Evolutionary conservation across 306 rosid species (phyloP).

Genomic region (Cercis canadensis): DNA sequence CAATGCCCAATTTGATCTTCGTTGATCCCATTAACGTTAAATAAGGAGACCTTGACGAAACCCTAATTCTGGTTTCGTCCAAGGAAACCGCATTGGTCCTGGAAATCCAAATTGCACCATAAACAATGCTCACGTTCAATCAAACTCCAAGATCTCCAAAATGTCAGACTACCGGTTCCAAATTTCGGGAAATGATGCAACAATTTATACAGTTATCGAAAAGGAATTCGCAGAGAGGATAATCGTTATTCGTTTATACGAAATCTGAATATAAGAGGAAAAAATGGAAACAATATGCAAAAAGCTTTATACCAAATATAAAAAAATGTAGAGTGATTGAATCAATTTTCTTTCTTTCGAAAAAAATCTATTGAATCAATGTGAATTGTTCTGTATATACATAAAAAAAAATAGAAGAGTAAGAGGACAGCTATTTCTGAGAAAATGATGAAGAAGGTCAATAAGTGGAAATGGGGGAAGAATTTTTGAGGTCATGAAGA

Average conservation of each 20-base stretch:
- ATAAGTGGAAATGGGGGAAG: background rate
- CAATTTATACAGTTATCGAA: background rate
- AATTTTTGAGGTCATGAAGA: background rate
- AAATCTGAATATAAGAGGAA: background rate
- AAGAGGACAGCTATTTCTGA: background rate
- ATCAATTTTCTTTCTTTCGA: background rate
- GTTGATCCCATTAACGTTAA: conserved; percentile 43
- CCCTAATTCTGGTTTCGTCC: conserved; percentile 20
- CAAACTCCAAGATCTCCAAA: conserved; percentile 6
- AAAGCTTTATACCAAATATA: background rate
- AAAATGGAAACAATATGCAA: background rate
- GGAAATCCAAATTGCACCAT: background rate
- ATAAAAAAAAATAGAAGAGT: background rate
- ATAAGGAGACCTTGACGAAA: conserved; percentile 37
- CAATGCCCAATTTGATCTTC: conserved; percentile 40
- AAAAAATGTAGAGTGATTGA: background rate
- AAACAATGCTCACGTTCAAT: background rate
- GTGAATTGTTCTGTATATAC: no score
- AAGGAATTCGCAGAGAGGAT: background rate
- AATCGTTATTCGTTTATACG: background rate
- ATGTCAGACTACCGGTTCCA: background rate
- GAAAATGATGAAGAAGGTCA: background rate
- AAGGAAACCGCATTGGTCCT: conserved; percentile 13
- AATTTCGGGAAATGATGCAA: background rate
- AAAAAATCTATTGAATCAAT: background rate